Percentiles rank a stretch among this genome's conserved stretches.
These are phyloP conservation scores for Geotrichum phurueaensis DNA, from an alignment of 1,139 yeast genomes.

Conservation along the genomic window DNA sequence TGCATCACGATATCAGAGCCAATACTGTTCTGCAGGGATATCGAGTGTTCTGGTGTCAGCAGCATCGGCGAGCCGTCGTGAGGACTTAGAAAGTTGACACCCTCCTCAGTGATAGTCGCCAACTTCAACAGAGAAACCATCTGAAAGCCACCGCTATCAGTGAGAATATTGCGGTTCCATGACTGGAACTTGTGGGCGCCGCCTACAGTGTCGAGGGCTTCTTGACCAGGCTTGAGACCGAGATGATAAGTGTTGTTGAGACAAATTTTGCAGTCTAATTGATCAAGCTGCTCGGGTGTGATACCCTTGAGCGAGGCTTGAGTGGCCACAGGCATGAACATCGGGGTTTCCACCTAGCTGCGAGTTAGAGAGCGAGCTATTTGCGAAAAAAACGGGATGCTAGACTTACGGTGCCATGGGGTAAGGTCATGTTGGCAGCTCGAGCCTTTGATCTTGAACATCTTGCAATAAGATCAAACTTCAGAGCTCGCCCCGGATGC, in stretches of 20 bases:
- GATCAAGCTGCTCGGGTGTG: constrained; percentile 40
- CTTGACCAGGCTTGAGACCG: constrained; percentile 43
- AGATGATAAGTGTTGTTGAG: constrained; percentile 42
- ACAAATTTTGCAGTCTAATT: constrained; percentile 40
- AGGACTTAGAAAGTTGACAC: constrained; percentile 41
- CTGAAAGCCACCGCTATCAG: constrained; percentile 44
- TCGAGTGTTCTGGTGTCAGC: constrained; percentile 44
- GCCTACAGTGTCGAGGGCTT: constrained; percentile 38
- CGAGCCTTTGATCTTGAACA: constrained; percentile 43
- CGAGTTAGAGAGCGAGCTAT: not conserved
- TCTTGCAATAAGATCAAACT: constrained; percentile 37
- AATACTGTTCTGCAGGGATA: constrained; percentile 40
- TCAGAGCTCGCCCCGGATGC: constrained; percentile 32
- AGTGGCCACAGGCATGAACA: constrained; percentile 46
- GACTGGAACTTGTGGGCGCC: constrained; percentile 42
- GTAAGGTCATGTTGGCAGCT: constrained; percentile 39
- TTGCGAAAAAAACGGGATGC: not conserved
- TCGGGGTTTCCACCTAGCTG: constrained; percentile 38
- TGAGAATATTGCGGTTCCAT: constrained; percentile 41
- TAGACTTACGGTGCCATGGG: constrained; percentile 36
- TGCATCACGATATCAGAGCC: constrained; percentile 46
- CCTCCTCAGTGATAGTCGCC: constrained; percentile 44
- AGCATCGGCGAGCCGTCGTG: constrained; percentile 45
- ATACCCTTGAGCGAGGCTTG: constrained; percentile 44
- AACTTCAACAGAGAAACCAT: constrained; percentile 43